phyloP scores from a whole-genome alignment of 305 asterid species.

The Solanum hybrid region DNA sequence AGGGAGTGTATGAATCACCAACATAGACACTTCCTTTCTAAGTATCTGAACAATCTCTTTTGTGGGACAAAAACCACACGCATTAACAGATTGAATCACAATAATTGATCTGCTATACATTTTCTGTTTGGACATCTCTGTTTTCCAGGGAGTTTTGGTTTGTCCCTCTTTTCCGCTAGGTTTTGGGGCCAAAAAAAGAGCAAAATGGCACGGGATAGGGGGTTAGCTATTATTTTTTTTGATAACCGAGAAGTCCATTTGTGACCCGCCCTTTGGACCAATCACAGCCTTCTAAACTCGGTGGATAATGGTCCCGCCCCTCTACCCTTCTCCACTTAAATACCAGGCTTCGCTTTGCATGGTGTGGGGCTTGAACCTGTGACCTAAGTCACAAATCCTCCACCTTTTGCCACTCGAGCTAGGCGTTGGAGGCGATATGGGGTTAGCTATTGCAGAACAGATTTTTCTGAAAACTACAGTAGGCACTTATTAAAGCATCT shows the following conservation, averaged over 20 bases:
- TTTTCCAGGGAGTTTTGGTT: neutral
- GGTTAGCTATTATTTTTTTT: neutral
- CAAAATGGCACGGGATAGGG: neutral
- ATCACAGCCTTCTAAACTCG: neutral
- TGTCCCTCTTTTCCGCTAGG: neutral
- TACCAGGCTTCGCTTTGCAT: neutral
- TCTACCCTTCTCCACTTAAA: neutral
- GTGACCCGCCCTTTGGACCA: neutral
- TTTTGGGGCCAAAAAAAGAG: neutral
- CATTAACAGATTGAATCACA: neutral
- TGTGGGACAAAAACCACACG: neutral
- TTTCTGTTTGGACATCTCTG: neutral
- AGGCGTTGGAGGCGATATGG: neutral
- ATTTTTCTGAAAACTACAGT: neutral
- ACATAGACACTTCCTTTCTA: neutral
- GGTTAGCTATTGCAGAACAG: neutral
- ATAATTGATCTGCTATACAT: neutral
- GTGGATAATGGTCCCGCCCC: neutral
- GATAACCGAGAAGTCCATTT: fast-evolving
- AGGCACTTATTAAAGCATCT: neutral
- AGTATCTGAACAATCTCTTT: neutral
- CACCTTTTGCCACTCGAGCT: neutral
- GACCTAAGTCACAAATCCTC: neutral
- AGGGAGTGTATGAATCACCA: neutral
- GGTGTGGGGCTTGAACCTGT: neutral